phyloP scores from a whole-genome alignment of 345 rosid species.

The Eucalyptus microcorys region DNA sequence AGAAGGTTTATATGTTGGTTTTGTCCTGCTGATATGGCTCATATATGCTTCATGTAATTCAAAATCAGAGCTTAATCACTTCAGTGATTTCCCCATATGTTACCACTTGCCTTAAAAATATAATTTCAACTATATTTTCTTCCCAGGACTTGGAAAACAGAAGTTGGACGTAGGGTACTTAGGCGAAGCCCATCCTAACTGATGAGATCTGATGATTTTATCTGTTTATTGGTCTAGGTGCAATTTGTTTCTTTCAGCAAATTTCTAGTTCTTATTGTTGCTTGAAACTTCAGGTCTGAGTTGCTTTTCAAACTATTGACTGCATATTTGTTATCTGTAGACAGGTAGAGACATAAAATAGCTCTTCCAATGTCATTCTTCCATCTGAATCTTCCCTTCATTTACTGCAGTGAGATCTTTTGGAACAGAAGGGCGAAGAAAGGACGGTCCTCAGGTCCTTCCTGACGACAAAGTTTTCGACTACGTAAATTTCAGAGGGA shows the following conservation, averaged over 20 bases:
- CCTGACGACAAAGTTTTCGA: slow-evolving; percentile 31
- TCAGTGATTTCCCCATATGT: background rate
- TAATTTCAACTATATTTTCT: background rate
- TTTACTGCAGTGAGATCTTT: slow-evolving; percentile 31
- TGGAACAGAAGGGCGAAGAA: slow-evolving; percentile 47
- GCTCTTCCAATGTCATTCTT: background rate
- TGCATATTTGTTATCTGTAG: background rate
- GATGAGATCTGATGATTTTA: background rate
- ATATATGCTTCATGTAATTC: background rate
- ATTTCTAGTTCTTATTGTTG: background rate
- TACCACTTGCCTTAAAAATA: background rate
- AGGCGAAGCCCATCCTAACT: background rate
- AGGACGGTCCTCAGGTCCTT: slow-evolving; percentile 30
- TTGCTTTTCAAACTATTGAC: background rate
- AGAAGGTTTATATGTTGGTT: background rate
- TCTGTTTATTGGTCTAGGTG: background rate
- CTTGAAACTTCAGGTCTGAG: background rate
- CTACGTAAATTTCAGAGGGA: slow-evolving; percentile 32
- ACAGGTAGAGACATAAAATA: background rate
- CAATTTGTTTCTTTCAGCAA: background rate
- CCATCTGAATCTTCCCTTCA: background rate
- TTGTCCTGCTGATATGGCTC: background rate
- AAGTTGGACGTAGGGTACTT: background rate
- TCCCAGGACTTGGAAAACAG: background rate
- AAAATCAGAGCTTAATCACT: background rate